Conservation (phyloP, 2,329 filamentous ascomycete species). For the Talaromyces piceae region DNA sequence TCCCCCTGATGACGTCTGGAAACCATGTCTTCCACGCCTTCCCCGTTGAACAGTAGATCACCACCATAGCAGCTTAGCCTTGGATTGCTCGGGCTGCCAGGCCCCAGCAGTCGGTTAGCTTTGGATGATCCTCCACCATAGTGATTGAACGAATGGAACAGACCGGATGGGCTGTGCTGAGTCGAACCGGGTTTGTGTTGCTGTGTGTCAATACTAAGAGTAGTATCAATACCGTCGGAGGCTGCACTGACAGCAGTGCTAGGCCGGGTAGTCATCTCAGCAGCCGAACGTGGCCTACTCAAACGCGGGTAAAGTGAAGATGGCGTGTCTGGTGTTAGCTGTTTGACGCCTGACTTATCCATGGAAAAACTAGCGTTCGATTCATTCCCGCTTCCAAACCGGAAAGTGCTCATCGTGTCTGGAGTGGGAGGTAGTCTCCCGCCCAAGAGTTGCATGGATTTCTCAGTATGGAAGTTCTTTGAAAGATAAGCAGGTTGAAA, state of each 20-base stretch:
- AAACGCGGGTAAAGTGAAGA: conserved; percentile 16
- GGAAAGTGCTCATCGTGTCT: conserved; percentile 37
- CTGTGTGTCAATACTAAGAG: conserved; percentile 25
- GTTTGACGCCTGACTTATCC: conserved; percentile 20
- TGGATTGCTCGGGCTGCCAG: conserved; percentile 18
- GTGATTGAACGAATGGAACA: conserved; percentile 21
- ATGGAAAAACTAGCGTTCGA: conserved; percentile 30
- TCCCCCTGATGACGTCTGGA: conserved; percentile 18
- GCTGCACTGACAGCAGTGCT: conserved; percentile 24
- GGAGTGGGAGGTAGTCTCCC: conserved; percentile 34
- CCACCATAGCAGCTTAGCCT: conserved; percentile 16
- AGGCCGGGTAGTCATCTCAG: conserved; percentile 23
- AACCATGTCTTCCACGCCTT: conserved; percentile 16
- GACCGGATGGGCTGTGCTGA: conserved; percentile 20
- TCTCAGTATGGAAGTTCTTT: conserved; percentile 15
- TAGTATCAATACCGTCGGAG: conserved; percentile 25
- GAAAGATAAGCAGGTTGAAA: conserved; percentile 18
- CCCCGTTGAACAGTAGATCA: conserved; percentile 16
- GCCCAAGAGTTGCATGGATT: conserved; percentile 25
- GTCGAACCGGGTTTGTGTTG: conserved; percentile 16
- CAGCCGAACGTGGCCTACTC: conserved; percentile 27
- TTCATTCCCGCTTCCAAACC: conserved; percentile 22
- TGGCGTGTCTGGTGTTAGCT: conserved; percentile 2
- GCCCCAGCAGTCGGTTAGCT: conserved; percentile 19
- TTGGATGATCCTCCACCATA: conserved; percentile 22